Conservation (phyloP, 2,329 filamentous ascomycete species). For the Cercospora beticola region DNA sequence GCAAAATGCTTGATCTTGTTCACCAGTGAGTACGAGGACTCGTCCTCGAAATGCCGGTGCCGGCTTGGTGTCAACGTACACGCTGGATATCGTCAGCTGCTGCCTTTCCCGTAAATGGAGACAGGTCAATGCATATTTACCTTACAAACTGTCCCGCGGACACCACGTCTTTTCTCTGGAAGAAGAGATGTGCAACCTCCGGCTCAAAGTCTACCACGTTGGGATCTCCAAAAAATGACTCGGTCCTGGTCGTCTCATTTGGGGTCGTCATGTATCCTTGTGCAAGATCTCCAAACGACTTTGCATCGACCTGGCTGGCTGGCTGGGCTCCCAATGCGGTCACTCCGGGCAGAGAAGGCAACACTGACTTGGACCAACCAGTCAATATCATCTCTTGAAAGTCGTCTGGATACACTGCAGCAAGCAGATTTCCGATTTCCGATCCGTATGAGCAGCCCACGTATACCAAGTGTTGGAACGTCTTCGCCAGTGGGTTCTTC, state of each 20-base stretch:
- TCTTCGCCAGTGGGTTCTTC: background rate
- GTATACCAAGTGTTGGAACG: slow-evolving; percentile 13
- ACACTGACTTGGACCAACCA: slow-evolving; percentile 18
- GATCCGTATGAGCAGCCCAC: slow-evolving; percentile 21
- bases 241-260: slow-evolving; percentile 16
- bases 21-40: slow-evolving; percentile 21
- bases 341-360: slow-evolving; percentile 19
- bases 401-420: slow-evolving; percentile 14
- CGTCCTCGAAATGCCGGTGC: slow-evolving; percentile 15
- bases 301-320: slow-evolving; percentile 14
- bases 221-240: slow-evolving; percentile 24
- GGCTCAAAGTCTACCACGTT: slow-evolving; percentile 20
- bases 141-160: slow-evolving; percentile 21
- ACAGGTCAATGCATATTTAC: background rate
- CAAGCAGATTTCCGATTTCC: slow-evolving; percentile 11
- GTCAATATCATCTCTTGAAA: slow-evolving; percentile 22
- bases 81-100: background rate
- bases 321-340: slow-evolving; percentile 7
- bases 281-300: slow-evolving; percentile 14
- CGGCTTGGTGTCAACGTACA: slow-evolving; percentile 11
- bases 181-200: slow-evolving; percentile 15
- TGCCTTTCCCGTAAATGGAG: background rate
- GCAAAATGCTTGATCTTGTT: slow-evolving; percentile 25
- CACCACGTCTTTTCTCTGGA: slow-evolving; percentile 18
- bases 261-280: slow-evolving; percentile 22